Percentiles rank a stretch among this genome's conserved stretches.
These are phyloP conservation scores for Leccinum ochraceum DNA, from an alignment of 768 basidiomycete genomes.

Conservation along the genomic window DNA sequence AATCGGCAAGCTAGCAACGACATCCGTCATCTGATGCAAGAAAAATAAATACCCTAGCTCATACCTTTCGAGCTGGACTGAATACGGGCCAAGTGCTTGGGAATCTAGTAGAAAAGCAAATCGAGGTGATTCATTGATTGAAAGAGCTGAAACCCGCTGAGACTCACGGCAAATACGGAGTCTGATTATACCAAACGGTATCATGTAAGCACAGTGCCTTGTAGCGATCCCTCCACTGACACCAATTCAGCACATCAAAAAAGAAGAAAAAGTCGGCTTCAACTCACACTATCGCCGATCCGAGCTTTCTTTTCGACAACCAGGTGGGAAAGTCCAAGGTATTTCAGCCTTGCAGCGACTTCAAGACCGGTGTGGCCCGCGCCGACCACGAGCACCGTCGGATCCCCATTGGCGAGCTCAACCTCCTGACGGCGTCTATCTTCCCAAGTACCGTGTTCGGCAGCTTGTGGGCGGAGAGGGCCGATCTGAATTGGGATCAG, in stretches of 20 bases:
- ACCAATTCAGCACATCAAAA: too few species aligned
- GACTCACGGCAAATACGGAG: slow-evolving; percentile 54
- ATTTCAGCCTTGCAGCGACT: slow-evolving; percentile 64
- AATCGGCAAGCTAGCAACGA: slow-evolving; percentile 54
- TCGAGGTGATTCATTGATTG: slow-evolving; percentile 48
- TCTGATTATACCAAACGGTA: slow-evolving; percentile 54
- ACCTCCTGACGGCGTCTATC: slow-evolving; percentile 42
- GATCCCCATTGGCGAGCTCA: slow-evolving; percentile 50
- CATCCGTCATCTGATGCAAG: not conserved
- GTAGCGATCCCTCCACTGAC: slow-evolving; percentile 58
- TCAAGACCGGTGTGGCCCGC: slow-evolving; percentile 70
- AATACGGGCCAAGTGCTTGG: slow-evolving; percentile 49
- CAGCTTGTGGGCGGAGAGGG: slow-evolving; percentile 39
- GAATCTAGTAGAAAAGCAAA: not conserved
- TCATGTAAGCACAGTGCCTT: slow-evolving; percentile 57
- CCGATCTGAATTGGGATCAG: slow-evolving; percentile 33
- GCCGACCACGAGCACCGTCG: slow-evolving; percentile 62
- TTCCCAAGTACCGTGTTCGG: slow-evolving; percentile 59
- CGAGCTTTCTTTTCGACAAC: slow-evolving; percentile 56
- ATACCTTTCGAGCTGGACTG: slow-evolving; percentile 50
- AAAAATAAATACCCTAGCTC: not conserved
- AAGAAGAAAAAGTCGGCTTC: not conserved
- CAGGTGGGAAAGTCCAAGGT: slow-evolving; percentile 53
- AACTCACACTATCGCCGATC: slow-evolving; percentile 47
- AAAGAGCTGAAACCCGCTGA: not conserved